phyloP scores from a whole-genome alignment of 768 basidiomycete genomes.

The Tulasnella sp. region DNA sequence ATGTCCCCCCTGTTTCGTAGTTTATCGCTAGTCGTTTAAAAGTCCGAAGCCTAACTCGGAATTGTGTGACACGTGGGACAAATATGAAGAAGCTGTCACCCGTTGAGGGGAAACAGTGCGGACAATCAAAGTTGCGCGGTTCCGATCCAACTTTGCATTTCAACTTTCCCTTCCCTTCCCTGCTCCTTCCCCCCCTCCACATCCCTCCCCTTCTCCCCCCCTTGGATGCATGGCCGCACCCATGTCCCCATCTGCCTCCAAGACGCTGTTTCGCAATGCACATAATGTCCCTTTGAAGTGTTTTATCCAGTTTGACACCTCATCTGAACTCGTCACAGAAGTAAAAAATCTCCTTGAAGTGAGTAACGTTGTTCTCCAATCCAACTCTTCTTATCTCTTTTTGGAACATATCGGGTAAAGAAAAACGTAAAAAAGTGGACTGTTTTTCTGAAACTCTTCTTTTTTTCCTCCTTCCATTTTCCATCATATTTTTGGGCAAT shows the following conservation, averaged over 20 bases:
- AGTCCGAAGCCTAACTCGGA: slow-evolving; percentile 8
- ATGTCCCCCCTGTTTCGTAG: background rate
- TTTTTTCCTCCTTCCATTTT: no score
- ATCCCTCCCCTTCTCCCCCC: background rate
- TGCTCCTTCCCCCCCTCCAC: background rate
- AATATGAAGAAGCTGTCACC: slow-evolving; percentile 1
- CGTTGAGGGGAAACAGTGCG: background rate
- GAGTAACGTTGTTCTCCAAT: background rate
- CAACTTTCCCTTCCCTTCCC: background rate
- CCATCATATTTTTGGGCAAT: no score
- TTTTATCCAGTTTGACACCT: slow-evolving; percentile 21
- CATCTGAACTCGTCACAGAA: slow-evolving; percentile 5
- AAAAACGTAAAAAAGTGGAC: background rate
- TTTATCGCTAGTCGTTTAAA: background rate
- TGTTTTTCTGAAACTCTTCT: no score
- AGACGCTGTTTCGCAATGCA: slow-evolving; percentile 23
- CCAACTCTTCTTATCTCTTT: background rate
- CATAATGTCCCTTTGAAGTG: slow-evolving; percentile 23
- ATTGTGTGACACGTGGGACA: background rate
- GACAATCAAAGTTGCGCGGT: slow-evolving; percentile 11
- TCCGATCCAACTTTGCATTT: background rate
- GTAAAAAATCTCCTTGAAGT: slow-evolving; percentile 24
- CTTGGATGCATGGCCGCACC: background rate
- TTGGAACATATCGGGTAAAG: background rate
- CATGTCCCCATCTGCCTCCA: background rate